Base-by-base conservation (phyloP, 805 yeast species). In the Grigorovia humatica region DNA sequence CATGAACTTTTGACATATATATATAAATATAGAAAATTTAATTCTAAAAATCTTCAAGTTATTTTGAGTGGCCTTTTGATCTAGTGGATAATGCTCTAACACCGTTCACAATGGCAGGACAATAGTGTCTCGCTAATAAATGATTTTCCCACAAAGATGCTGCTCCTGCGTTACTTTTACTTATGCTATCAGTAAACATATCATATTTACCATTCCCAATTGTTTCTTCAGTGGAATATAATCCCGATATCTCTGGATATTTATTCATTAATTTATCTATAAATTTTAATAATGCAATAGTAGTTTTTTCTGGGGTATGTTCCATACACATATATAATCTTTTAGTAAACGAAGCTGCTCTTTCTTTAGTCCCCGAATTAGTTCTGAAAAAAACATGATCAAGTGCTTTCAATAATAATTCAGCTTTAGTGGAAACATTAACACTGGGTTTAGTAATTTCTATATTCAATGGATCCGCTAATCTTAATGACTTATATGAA, bases 121-220 rank as follows among this genome's bases (percentile, higher is more conserved):
- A 79, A 64, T 87, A 93, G 67, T 93, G 98, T 55, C 81, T 79
- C 52, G 83, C 84, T 52, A 93, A 71, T 43, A 91, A 68, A 6
- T 82, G 82, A 49, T 82, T 80, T 63, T 93, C 99, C 96, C 96
- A 93, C 40, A 91, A 69, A 0, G 89, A 84, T 1, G 97, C 95
- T 17, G 91, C 93, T 44, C 84, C 91, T 1, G 95, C 78, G 62
- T 93, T 90, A 58, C 86, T 73, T 64, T 91, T 80, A 57, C 84
- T 87, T 20, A 87, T 80, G 46, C 79, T 82, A 50, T 78, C 78
- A 12, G 76, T 76, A 48, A 81, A 88, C 57, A 83, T 73, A 29
- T 80, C 78, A 62, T 84, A 85, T 13, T 75, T 73, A 47, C 96
- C 98, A 53, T 91, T 89, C 43, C 81, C 81, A 43, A 93, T 78